phyloP scores from a whole-genome alignment of 331 rosid species.

The Cydonia oblonga region DNA sequence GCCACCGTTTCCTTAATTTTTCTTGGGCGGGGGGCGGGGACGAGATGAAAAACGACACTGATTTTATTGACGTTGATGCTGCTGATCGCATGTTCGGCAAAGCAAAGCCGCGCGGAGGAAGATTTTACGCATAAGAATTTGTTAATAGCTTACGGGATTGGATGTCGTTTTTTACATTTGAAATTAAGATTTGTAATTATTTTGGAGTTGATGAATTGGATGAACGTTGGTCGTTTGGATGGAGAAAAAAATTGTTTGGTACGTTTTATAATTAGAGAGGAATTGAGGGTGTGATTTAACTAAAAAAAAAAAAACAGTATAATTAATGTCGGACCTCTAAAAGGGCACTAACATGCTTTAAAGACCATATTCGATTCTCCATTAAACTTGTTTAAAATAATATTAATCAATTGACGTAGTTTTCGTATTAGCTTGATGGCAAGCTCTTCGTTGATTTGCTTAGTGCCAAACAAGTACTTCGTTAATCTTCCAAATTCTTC shows the following conservation, averaged over 20 bases:
- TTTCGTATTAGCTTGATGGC: neutral
- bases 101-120: no score
- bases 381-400: no score
- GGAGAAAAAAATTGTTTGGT: neutral
- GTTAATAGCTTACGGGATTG: no score
- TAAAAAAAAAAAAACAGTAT: neutral
- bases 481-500: neutral
- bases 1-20: neutral
- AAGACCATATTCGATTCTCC: neutral
- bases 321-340: no score
- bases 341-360: no score
- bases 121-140: no score
- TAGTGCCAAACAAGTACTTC: neutral
- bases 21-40: neutral
- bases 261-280: neutral
- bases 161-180: neutral
- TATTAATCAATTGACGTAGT: no score
- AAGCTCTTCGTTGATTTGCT: no score
- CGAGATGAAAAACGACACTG: neutral
- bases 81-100: no score
- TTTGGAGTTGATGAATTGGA: neutral
- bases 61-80: no score
- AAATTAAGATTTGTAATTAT: neutral
- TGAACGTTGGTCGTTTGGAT: neutral
- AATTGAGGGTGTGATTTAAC: neutral